These are phyloP conservation scores for Caryopteris hybrid DNA, from an alignment of 305 asterid species.

Conservation along the genomic window DNA sequence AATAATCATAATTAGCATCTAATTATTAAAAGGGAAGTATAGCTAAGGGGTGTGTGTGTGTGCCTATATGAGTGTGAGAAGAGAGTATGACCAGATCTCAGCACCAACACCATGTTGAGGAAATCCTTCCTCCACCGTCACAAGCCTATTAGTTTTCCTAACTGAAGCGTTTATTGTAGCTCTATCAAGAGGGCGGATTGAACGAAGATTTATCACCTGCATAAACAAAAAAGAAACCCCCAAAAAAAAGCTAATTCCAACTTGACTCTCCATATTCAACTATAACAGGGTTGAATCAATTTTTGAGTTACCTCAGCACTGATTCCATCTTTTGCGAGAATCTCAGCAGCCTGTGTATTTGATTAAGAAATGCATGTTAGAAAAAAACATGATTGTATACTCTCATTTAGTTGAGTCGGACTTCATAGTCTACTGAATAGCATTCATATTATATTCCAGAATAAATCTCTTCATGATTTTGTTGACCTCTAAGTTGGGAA, in stretches of 20 bases:
- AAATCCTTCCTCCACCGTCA: constrained; percentile 84
- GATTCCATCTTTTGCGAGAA: constrained; percentile 74
- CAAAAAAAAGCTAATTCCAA: neutral
- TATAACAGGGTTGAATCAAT: neutral
- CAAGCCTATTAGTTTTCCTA: constrained; percentile 79
- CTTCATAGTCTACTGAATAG: neutral
- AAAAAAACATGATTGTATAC: neutral
- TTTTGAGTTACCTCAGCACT: constrained; percentile 63
- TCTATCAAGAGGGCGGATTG: constrained; percentile 88
- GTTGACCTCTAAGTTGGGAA: neutral
- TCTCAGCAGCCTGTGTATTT: constrained; percentile 69
- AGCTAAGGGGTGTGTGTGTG: neutral
- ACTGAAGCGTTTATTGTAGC: constrained; percentile 77
- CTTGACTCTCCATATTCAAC: neutral
- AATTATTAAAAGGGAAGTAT: neutral
- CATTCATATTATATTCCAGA: neutral
- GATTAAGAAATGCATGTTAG: constrained; percentile 5
- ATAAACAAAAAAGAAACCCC: neutral
- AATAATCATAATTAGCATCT: neutral
- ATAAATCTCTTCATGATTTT: neutral
- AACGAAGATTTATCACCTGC: constrained; percentile 84
- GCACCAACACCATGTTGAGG: constrained; percentile 91
- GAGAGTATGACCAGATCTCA: constrained; percentile 60
- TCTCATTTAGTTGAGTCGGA: neutral
- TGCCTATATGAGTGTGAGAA: neutral